Evolutionary conservation across 2,329 filamentous ascomycete species (phyloP).

Genomic region (Ploettnerulaceae sp.): DNA sequence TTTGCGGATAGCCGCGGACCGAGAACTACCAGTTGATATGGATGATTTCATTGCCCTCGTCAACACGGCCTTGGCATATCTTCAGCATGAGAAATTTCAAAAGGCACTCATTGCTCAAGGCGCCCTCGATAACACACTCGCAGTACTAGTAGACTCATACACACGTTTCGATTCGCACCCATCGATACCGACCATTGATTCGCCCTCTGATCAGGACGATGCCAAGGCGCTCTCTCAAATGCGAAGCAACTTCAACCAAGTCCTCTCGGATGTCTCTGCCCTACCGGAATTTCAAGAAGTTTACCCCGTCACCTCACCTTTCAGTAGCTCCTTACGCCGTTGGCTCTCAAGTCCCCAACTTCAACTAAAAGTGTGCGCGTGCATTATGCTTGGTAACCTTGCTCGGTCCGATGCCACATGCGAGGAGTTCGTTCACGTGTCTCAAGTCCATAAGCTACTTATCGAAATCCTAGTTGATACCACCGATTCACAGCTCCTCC

Average conservation of each 20-base stretch:
- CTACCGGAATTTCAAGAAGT: conserved; percentile 42
- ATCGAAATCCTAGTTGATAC: conserved; percentile 41
- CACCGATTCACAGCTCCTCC: conserved; percentile 47
- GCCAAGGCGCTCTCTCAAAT: conserved; percentile 47
- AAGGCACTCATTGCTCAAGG: conserved; percentile 39
- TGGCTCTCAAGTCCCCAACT: conserved; percentile 43
- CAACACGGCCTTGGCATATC: conserved; percentile 50
- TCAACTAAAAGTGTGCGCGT: conserved; percentile 52
- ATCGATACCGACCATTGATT: conserved; percentile 17
- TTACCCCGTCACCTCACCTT: conserved; percentile 41
- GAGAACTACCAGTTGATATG: conserved; percentile 41
- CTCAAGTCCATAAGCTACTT: conserved; percentile 43
- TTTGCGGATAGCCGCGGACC: conserved; percentile 43
- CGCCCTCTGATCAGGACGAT: conserved; percentile 36
- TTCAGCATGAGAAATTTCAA: conserved; percentile 50
- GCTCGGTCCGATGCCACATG: conserved; percentile 53
- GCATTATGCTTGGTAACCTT: conserved; percentile 57
- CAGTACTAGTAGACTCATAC: conserved; percentile 45
- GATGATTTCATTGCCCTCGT: conserved; percentile 51
- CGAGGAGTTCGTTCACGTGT: conserved; percentile 44
- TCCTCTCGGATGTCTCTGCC: conserved; percentile 48
- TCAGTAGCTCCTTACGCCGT: conserved; percentile 40
- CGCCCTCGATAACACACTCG: conserved; percentile 40
- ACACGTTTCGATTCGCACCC: conserved; percentile 38
- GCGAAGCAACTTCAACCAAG: conserved; percentile 46